A percentile compares a stretch with the other conserved stretches of the same genome.
Conservation (phyloP, 2,329 filamentous ascomycete species). For the Gyromitra esculenta region DNA sequence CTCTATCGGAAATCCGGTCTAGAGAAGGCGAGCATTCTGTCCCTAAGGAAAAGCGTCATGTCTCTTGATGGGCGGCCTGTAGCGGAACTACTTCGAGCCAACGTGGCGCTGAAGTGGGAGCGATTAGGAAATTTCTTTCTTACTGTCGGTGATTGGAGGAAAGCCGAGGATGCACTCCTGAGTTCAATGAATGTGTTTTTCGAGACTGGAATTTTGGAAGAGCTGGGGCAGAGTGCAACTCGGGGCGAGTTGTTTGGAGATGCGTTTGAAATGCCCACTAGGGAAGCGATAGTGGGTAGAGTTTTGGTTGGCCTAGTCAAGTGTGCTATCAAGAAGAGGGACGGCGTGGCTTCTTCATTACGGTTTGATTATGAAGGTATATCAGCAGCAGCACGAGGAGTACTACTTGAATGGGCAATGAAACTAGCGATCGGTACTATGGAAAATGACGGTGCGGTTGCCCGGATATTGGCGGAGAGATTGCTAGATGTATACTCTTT, state of each 20-base stretch:
- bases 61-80: slow-evolving; percentile 54
- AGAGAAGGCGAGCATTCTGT: slow-evolving; percentile 49
- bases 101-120: slow-evolving; percentile 55
- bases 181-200: slow-evolving; percentile 47
- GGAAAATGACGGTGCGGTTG: slow-evolving; percentile 47
- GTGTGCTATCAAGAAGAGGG: slow-evolving; percentile 51
- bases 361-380: slow-evolving; percentile 53
- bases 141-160: slow-evolving; percentile 51
- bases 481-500: slow-evolving; percentile 52
- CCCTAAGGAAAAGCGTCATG: slow-evolving; percentile 54
- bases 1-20: slow-evolving; percentile 51
- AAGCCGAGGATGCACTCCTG: slow-evolving; percentile 52
- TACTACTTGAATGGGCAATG: slow-evolving; percentile 55
- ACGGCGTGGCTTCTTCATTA: slow-evolving; percentile 41
- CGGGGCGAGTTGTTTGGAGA: slow-evolving; percentile 35
- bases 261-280: slow-evolving; percentile 34
- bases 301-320: slow-evolving; percentile 53
- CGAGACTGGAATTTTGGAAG: slow-evolving; percentile 47
- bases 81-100: slow-evolving; percentile 53
- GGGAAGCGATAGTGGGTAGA: slow-evolving; percentile 48
- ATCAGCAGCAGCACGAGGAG: slow-evolving; percentile 45
- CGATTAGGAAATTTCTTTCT: slow-evolving; percentile 55
- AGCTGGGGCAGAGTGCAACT: slow-evolving; percentile 46
- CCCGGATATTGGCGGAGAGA: slow-evolving; percentile 51
- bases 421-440: slow-evolving; percentile 50